phyloP scores from a whole-genome alignment of 2,329 filamentous ascomycete species.

The Septoria linicola region DNA sequence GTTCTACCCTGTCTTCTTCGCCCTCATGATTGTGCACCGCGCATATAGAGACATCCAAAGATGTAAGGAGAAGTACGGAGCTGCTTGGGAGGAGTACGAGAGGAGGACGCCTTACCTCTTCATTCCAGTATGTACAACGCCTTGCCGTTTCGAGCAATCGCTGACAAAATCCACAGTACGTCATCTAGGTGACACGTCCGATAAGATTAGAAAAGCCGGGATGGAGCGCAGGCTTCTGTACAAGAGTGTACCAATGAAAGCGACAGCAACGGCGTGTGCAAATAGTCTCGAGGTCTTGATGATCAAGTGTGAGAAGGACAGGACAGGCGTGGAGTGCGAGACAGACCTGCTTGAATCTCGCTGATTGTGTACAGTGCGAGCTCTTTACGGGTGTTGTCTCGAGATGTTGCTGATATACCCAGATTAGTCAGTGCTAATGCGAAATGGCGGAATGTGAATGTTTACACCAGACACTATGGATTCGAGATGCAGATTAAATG shows the following conservation, averaged over 20 bases:
- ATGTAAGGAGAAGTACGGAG: constrained; percentile 76
- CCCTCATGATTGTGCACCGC: constrained; percentile 75
- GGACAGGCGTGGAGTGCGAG: background rate
- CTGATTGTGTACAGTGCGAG: constrained; percentile 11
- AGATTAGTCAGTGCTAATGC: constrained; percentile 2
- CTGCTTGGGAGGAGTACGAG: constrained; percentile 80
- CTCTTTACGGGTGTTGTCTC: background rate
- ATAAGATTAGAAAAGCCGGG: background rate
- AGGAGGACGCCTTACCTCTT: constrained; percentile 78
- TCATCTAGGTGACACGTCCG: constrained; percentile 18
- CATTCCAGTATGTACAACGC: constrained; percentile 58
- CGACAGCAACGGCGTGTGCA: background rate
- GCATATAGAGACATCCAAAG: constrained; percentile 71
- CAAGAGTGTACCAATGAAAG: constrained; percentile 1
- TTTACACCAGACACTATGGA: no score
- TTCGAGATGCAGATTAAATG: no score
- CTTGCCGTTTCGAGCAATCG: background rate
- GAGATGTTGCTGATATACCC: constrained; percentile 8
- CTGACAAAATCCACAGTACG: constrained; percentile 24
- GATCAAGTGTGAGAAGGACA: background rate
- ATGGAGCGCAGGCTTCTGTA: background rate
- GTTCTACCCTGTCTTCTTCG: constrained; percentile 85
- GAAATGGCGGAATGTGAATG: background rate
- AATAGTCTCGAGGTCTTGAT: background rate
- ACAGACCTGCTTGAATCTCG: background rate